phyloP scores from a whole-genome alignment of 1,284 basidiomycete genomes.

The Lentinus polychrous region DNA sequence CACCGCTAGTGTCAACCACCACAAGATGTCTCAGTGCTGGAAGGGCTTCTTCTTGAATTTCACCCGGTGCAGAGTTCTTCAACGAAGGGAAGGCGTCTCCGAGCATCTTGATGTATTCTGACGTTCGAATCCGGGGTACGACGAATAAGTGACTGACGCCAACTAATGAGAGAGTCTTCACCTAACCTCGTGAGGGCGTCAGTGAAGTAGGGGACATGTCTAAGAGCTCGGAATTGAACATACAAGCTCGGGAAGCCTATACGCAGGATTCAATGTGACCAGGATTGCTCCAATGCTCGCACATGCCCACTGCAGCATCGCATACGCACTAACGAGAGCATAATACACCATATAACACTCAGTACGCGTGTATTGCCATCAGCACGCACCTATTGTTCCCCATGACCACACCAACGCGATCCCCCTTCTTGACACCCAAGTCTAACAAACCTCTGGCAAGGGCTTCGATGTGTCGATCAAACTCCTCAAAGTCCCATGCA shows the following conservation, averaged over 20 bases:
- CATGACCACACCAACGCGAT: slow-evolving; percentile 78
- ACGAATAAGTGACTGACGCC: slow-evolving; percentile 68
- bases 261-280: slow-evolving; percentile 80
- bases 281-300: slow-evolving; percentile 75
- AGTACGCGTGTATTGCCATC: neutral
- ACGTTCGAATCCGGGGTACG: slow-evolving; percentile 64
- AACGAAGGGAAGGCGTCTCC: slow-evolving; percentile 54
- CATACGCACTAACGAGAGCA: slow-evolving; percentile 55
- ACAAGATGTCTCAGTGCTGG: slow-evolving; percentile 64
- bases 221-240: slow-evolving; percentile 18
- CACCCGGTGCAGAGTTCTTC: slow-evolving; percentile 39
- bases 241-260: slow-evolving; percentile 66
- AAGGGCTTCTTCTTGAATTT: slow-evolving; percentile 53
- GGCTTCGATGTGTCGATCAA: slow-evolving; percentile 59
- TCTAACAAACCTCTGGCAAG: slow-evolving; percentile 64
- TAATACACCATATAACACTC: neutral
- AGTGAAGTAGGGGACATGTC: neutral
- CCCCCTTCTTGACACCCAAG: slow-evolving; percentile 71
- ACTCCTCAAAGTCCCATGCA: slow-evolving; percentile 71
- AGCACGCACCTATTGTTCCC: slow-evolving; percentile 67
- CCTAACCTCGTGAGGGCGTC: slow-evolving; percentile 30
- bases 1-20: slow-evolving; percentile 55
- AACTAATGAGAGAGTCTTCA: slow-evolving; percentile 55
- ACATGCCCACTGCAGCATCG: slow-evolving; percentile 77
- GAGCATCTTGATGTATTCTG: slow-evolving; percentile 56